Evolutionary conservation across 345 rosid species (phyloP), one percentile per base, ranked within the genome.

Genomic region (Isatis tinctoria): DNA sequence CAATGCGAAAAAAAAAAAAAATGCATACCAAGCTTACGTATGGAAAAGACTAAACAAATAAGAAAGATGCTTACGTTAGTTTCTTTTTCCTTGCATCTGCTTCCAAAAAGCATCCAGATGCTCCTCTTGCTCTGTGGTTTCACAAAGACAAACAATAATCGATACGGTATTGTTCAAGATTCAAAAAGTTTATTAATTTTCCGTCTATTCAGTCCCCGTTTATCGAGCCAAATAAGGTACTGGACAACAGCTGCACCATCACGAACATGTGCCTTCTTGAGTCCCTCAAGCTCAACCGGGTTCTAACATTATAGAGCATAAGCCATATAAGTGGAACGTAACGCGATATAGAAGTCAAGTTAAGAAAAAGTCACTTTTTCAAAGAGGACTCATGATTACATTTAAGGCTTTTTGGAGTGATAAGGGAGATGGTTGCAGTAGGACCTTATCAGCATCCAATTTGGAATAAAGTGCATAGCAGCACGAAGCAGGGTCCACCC

Each of bases 191-290:
- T 20, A 10, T 32, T 53, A 13, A 13, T 17, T 20, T 28, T 1
- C 4, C 0, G 1, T 12, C 33, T 36, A 35, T n/a, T n/a, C n/a
- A n/a, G n/a, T n/a, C n/a, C n/a, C n/a, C n/a, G n/a, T n/a, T n/a
- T n/a, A n/a, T n/a, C 98, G 47, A 93, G 87, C 98, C 98, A 93
- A 49, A 73, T 88, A 74, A 92, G 90, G 87, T 78, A 95, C 70
- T 92, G 97, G 77, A 95, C 99, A 81, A 92, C 92, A 82, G 96
- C 94, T 60, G 97, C 97, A 78, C 99, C 98, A 85, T 95, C 99
- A 27, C 98, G 91, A 53, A 92, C 73, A 67, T 95, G 99, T 26
- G 98, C n/a, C n/a, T n/a, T n/a, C n/a, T n/a, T n/a, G n/a, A n/a
- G n/a, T n/a, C n/a, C n/a, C n/a, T n/a, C n/a, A 72, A 92, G 78